Evolutionary conservation across 1,284 basidiomycete species (phyloP), one percentile per base, ranked within the genome.

Genomic region (Ustilago vetiveriae): DNA sequence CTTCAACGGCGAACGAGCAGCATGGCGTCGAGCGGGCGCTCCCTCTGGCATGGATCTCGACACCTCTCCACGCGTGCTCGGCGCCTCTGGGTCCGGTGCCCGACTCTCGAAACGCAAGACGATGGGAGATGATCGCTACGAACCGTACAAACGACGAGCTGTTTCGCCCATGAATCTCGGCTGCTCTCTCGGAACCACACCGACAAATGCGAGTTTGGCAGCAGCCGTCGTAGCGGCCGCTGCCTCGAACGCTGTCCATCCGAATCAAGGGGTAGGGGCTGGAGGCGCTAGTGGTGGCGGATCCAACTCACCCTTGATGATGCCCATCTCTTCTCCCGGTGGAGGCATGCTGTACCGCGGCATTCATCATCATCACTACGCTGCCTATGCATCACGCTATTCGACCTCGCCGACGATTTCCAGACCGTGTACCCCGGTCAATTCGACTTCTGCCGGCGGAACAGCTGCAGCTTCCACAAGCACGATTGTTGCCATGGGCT

Each of bases 71-170:
- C 62, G 62, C 13, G 47, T 65, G 2, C 39, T 53, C 22, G 49
- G 44, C 9, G 49, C 52, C 10, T 35, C 45, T 11, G 42, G 50
- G 6, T 41, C 40, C 6, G 46, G 26, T 22, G 50, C 50, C 5
- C 66, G 66, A 1, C 33, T 69, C 1, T 44, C 60, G 6, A 72
- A 72, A 45, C 46, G 70, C 13, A 75, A 72, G 43, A 68, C 66
- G 30, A 50, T 56, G 49, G 67, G 59, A 0, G 59, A 72, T 9
- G 72, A 75, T 14, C 27, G 72, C 4, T 75, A 66, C 47, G 72
- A 69, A 21, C 72, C 72, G n/a, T 66, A 70, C 48, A 75, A 75
- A 54, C 60, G 72, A 19, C 47, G 72, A 6, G 72, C 72, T 4
- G 72, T 75, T 0, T 68, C 64, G n/a, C 72, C 72, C 7, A 66